Evolutionary conservation across 176 grass and related monocot genomes (phyloP).

Genomic region (Typha latifolia): DNA sequence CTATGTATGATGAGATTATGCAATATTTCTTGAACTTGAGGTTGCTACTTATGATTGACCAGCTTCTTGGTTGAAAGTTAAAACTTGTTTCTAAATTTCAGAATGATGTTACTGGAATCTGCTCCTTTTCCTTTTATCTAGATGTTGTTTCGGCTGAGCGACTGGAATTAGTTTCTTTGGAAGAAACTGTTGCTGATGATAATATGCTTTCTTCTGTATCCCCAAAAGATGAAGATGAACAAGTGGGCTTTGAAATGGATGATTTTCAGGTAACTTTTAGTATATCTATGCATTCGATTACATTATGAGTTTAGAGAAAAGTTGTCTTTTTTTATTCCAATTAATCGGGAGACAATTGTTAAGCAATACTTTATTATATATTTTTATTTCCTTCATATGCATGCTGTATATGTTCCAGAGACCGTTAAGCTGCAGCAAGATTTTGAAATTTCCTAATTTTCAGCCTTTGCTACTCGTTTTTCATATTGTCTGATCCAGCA

Average conservation of each 20-base stretch:
- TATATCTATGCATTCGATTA: not conserved
- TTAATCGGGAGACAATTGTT: not conserved
- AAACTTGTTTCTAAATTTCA: not conserved
- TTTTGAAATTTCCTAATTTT: conserved; percentile 15
- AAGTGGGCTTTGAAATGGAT: conserved; percentile 30
- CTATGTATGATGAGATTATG: not conserved
- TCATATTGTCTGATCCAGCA: conserved; percentile 27
- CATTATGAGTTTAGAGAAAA: not conserved
- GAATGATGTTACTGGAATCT: not conserved
- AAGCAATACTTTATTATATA: not conserved
- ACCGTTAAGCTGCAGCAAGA: conserved; percentile 3
- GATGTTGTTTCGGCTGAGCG: conserved; percentile 38
- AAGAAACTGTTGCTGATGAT: conserved; percentile 9
- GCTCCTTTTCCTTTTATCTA: conserved; percentile 17
- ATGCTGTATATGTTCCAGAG: not conserved
- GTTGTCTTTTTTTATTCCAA: not conserved
- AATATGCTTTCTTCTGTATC: conserved; percentile 21
- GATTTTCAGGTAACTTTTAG: conserved; percentile 32
- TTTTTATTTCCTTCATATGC: not conserved
- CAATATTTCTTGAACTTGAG: not conserved
- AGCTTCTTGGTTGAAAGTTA: not conserved
- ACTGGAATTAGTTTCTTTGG: conserved; percentile 17
- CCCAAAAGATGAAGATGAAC: conserved; percentile 31
- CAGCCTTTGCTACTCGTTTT: conserved; percentile 13
- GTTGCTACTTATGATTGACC: not conserved